Base-by-base conservation (phyloP, 345 rosid genomes). In the Bruguiera parviflora region DNA sequence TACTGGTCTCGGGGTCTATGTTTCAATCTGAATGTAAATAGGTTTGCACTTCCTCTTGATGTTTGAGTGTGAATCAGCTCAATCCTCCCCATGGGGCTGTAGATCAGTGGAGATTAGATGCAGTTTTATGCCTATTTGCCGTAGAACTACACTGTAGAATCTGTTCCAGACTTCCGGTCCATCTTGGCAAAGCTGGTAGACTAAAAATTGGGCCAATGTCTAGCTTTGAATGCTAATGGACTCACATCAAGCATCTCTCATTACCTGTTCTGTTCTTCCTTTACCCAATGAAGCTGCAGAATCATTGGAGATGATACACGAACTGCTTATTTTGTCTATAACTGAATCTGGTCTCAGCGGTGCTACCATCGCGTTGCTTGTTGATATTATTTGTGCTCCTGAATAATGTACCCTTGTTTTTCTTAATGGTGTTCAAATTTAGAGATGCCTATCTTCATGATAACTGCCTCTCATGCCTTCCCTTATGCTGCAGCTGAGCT, bases 401-500 rank as follows among this genome's bases (percentile, higher is more conserved):
- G 29, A 24, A 56, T 43, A 43, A 13, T 43, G 15, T 43, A 18
- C 49, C 13, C 3, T 43, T 13, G 18, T 43, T 4, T 43, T 3
- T 15, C 49, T 43, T 43, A 13, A 39, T 43, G 19, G 29, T 56
- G 59, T 22, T 22, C 28, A 21, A 56, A 56, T 56, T 15, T 56
- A 21, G 59, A 24, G 29, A 56, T 43, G 59, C 6, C 16, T 13
- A 22, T 15, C 16, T 56, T 15, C 18, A 56, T 9, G 24, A 22
- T 10, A 11, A 20, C 28, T 56, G 28, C 18, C 16, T 22, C 28
- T 22, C 18, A 3, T 22, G 10, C 9, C 16, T 53, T 66, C 53
- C 29, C 10, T 43, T 53, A 8, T 68, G 10, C 73, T 89, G 85
- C 87, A 96, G 99, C 98, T 73, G 97, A 96, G 73, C 65, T 96